These are phyloP conservation scores for Aspergillus novofumigatus DNA, from an alignment of 2,329 filamentous ascomycete genomes.

Conservation along the genomic window DNA sequence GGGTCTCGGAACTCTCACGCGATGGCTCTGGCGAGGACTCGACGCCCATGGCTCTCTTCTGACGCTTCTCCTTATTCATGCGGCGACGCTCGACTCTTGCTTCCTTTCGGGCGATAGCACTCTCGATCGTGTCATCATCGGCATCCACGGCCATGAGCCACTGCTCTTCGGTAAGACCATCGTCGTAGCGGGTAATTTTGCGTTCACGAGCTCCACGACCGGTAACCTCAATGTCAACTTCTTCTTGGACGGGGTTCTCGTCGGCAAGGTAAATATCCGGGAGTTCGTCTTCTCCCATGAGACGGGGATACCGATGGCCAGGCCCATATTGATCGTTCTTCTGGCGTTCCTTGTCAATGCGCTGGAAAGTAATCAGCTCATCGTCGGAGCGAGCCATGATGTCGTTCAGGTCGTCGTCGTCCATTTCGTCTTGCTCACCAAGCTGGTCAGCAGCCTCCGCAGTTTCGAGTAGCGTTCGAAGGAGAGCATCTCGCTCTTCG, in stretches of 20 bases:
- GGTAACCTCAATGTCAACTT: constrained; percentile 66
- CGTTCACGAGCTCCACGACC: constrained; percentile 94
- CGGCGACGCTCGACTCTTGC: constrained; percentile 77
- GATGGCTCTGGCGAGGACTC: constrained; percentile 77
- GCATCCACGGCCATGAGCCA: constrained; percentile 98
- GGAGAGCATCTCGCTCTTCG: constrained; percentile 94
- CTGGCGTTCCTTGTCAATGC: constrained; percentile 72
- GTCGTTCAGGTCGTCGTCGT: constrained; percentile 94
- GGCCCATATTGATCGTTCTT: constrained; percentile 68
- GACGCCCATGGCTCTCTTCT: constrained; percentile 38
- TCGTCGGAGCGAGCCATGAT: constrained; percentile 85
- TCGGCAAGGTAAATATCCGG: constrained; percentile 93
- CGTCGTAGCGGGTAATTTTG: constrained; percentile 91
- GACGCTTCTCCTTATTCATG: constrained; percentile 66
- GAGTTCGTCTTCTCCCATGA: constrained; percentile 82
- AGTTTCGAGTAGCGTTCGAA: constrained; percentile 86
- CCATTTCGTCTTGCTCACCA: constrained; percentile 93
- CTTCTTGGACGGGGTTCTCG: constrained; percentile 73
- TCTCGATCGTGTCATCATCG: constrained; percentile 90
- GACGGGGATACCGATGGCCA: constrained; percentile 64
- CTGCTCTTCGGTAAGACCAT: constrained; percentile 96
- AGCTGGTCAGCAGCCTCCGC: constrained; percentile 64
- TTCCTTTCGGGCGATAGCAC: constrained; percentile 84
- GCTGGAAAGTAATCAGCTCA: constrained; percentile 73
- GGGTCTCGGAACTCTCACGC: constrained; percentile 77